Evolutionary conservation across 164 flowering plant species (phyloP), one percentile per base, ranked within the genome.

Genomic region (Aristolochia californica): DNA sequence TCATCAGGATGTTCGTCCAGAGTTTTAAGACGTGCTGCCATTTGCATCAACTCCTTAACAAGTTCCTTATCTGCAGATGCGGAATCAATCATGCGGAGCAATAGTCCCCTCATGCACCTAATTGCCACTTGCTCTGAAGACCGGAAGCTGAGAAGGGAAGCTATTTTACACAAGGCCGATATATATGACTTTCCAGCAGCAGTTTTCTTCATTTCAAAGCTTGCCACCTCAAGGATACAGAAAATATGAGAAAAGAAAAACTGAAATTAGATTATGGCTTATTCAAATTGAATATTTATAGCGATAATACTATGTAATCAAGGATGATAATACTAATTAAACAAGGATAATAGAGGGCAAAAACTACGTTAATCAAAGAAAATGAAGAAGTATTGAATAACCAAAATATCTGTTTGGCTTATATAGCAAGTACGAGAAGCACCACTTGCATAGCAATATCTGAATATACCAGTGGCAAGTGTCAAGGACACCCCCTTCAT

Each of bases 171-270:
- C 43, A 94, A 58, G 38, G 91, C 89, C 47, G 77, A 62, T 21
- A 86, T 51, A 58, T 84, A 94, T 47, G 97, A 61, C 73, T 72
- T 86, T 69, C 81, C 93, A 22, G 96, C 95, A 56, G 89, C 62
- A 53, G 91, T 77, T 76, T 88, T 90, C 81, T 82, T 94, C 24
- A n/a, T 53, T 21, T 55, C 75, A 62, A 78, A 86, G 62, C 77
- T 70, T 57, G 67, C 71, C 62, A 85, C 83, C 99, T 5, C 10
- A 34, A 34, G 10, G 40, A 34, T n/a, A n/a, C 40, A 34, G 45
- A 75, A 1, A 61, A 58, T 58, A 15, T 44, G 64, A 15, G 48
- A 57, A 38, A 34, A 16, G 38, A 62, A 16, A 48, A 54, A 40
- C 53, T 23, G 14, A 8, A 12, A 21, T 13, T 23, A 51, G 24